These are phyloP conservation scores for Glycine latifolia DNA, from an alignment of 306 rosid species.

Conservation along the genomic window DNA sequence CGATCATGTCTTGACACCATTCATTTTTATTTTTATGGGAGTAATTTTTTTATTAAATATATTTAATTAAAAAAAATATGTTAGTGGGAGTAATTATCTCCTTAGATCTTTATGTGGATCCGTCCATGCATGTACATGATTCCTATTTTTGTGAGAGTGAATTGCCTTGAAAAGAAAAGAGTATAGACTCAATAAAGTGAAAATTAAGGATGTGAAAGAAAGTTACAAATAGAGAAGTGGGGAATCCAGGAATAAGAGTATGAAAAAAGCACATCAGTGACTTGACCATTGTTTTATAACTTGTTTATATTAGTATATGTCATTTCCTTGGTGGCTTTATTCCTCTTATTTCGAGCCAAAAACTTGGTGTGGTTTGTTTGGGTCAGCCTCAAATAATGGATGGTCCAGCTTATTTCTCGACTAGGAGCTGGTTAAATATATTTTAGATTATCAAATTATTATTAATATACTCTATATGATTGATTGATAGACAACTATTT, in stretches of 20 bases:
- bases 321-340: conserved; percentile 13
- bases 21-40: too few relatives aligned
- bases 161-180: conserved; percentile 1
- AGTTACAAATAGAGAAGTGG: neutral
- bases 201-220: conserved; percentile 25
- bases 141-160: neutral
- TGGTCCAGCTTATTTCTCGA: neutral
- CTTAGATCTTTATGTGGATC: too few relatives aligned
- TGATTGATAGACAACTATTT: neutral
- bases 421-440: neutral
- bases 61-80: too few relatives aligned
- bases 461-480: too few relatives aligned
- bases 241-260: neutral
- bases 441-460: neutral
- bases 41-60: too few relatives aligned
- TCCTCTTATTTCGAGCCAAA: neutral
- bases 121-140: too few relatives aligned
- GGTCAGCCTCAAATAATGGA: neutral
- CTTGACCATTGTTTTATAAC: neutral
- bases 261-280: neutral
- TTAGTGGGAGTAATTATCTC: too few relatives aligned
- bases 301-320: neutral
- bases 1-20: too few relatives aligned
- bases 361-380: neutral
- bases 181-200: neutral